These are phyloP conservation scores for Phytophthora ohioensis DNA, from an alignment of 352 stramenopile genomes.

Conservation along the genomic window DNA sequence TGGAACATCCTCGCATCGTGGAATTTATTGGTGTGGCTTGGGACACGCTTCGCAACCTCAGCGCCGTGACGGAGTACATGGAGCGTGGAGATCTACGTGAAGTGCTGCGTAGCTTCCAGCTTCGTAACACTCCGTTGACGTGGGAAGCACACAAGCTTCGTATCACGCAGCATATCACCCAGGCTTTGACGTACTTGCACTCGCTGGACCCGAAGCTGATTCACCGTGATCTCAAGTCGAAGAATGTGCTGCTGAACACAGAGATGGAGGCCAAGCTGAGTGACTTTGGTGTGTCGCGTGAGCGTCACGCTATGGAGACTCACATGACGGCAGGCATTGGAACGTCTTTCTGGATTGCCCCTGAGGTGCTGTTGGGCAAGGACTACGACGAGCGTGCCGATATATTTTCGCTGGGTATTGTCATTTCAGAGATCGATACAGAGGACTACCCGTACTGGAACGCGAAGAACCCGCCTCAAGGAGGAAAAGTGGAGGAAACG, in stretches of 20 bases:
- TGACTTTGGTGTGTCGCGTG: slow-evolving; percentile 78
- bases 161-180: slow-evolving; percentile 64
- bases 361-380: slow-evolving; percentile 65
- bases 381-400: slow-evolving; percentile 66
- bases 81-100: slow-evolving; percentile 72
- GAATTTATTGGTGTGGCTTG: slow-evolving; percentile 76
- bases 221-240: slow-evolving; percentile 80
- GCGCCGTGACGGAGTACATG: slow-evolving; percentile 78
- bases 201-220: slow-evolving; percentile 74
- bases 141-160: slow-evolving; percentile 64
- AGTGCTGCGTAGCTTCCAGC: slow-evolving; percentile 59
- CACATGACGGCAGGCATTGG: slow-evolving; percentile 78
- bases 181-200: slow-evolving; percentile 74
- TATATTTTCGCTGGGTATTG: slow-evolving; percentile 64
- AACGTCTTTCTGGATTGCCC: slow-evolving; percentile 79
- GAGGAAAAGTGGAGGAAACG: slow-evolving; percentile 59
- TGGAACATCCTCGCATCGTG: slow-evolving; percentile 69
- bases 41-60: slow-evolving; percentile 65
- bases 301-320: slow-evolving; percentile 64
- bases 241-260: slow-evolving; percentile 76
- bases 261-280: slow-evolving; percentile 79
- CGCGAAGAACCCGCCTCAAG: slow-evolving; percentile 54
- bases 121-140: slow-evolving; percentile 50
- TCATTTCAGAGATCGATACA: slow-evolving; percentile 65
- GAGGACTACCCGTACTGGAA: slow-evolving; percentile 75